These are phyloP conservation scores for Daldinia sp. DNA, from an alignment of 2,329 filamentous ascomycete genomes.

Conservation along the genomic window DNA sequence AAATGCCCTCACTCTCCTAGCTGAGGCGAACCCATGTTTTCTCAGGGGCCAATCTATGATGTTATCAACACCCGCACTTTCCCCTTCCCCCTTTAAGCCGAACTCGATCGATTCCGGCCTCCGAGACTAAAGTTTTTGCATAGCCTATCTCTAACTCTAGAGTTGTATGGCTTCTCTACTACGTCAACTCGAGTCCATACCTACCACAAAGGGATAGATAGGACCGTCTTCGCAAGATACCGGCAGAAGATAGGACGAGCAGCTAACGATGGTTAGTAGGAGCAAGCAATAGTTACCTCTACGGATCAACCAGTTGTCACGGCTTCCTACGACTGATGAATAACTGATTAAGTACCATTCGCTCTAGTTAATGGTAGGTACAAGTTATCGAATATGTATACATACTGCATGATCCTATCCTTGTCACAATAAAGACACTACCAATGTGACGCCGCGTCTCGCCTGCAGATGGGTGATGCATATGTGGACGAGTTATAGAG, in stretches of 20 bases:
- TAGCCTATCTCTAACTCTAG: background rate
- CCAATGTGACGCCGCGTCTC: slow-evolving; percentile 31
- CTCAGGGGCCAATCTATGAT: slow-evolving; percentile 21
- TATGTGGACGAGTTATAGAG: slow-evolving; percentile 11
- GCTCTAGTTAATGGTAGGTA: background rate
- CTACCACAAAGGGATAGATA: slow-evolving; percentile 12
- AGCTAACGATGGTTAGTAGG: slow-evolving; percentile 3
- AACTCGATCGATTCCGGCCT: slow-evolving; percentile 14
- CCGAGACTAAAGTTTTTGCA: slow-evolving; percentile 1
- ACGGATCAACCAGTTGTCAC: slow-evolving; percentile 3
- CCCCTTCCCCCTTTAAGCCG: slow-evolving; percentile 14
- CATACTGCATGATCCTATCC: slow-evolving; percentile 17
- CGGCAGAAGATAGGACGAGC: slow-evolving; percentile 15
- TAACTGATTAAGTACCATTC: slow-evolving; percentile 8
- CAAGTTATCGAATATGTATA: slow-evolving; percentile 8
- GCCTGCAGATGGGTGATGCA: slow-evolving; percentile 18
- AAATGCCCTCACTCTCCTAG: slow-evolving; percentile 1
- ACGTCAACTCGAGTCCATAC: slow-evolving; percentile 6
- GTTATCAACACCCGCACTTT: slow-evolving; percentile 5
- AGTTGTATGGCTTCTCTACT: slow-evolving; percentile 1
- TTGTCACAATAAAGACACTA: slow-evolving; percentile 17
- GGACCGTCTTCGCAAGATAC: slow-evolving; percentile 1
- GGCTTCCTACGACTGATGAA: background rate
- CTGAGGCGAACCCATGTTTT: slow-evolving; percentile 2
- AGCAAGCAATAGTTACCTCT: background rate